Evolutionary conservation across 441 rosid species (phyloP).

Genomic region (Macaranga tanarius): DNA sequence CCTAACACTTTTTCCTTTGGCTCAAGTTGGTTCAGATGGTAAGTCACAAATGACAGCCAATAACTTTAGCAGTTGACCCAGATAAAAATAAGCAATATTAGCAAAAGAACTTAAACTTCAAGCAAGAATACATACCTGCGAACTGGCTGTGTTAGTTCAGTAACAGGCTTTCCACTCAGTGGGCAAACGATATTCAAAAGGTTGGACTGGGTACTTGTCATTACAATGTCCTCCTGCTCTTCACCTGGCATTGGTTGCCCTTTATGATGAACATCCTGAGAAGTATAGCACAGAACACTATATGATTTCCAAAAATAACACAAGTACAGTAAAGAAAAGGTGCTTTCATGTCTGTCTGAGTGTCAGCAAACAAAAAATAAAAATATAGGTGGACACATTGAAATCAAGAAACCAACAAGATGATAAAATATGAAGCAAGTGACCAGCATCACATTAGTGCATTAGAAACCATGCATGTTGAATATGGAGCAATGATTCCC

Average conservation of each 20-base stretch:
- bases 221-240: constrained; percentile 82
- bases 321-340: neutral
- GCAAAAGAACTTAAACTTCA: neutral
- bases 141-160: constrained; percentile 76
- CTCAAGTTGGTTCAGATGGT: neutral
- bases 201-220: constrained; percentile 85
- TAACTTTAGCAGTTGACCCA: constrained; percentile 4
- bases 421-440: no score
- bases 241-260: constrained; percentile 95
- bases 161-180: constrained; percentile 72
- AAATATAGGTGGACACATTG: constrained; percentile 7
- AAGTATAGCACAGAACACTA: constrained; percentile 13
- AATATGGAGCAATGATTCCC: no score
- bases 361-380: no score
- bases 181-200: constrained; percentile 77
- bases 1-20: neutral
- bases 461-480: no score
- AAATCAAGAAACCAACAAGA: constrained; percentile 3
- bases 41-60: neutral
- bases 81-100: neutral
- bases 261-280: constrained; percentile 84
- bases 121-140: constrained; percentile 52
- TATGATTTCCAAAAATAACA: constrained; percentile 4
- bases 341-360: no score
- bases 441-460: neutral